Evolutionary conservation across 2,329 filamentous ascomycete genomes (phyloP).

Genomic region (Leptographium lundbergii): DNA sequence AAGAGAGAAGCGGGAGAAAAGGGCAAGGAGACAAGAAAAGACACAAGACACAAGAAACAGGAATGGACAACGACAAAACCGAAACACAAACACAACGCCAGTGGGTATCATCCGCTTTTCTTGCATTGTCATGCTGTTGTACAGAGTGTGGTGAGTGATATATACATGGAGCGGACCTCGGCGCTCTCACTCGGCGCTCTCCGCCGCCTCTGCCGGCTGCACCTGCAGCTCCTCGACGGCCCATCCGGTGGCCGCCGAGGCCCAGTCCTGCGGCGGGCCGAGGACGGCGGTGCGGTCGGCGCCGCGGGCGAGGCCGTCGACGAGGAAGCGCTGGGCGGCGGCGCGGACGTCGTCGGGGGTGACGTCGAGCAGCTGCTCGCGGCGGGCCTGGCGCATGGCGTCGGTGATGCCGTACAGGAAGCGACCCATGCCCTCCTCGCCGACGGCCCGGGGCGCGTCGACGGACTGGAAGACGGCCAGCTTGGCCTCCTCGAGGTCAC

Average conservation of each 20-base stretch:
- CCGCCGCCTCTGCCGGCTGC: conserved; percentile 27
- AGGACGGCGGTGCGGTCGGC: conserved; percentile 59
- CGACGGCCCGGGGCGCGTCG: conserved; percentile 80
- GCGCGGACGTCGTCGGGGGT: conserved; percentile 65
- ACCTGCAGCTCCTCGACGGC: conserved; percentile 62
- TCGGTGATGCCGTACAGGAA: conserved; percentile 80
- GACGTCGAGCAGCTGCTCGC: conserved; percentile 79
- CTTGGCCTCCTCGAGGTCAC: conserved; percentile 91
- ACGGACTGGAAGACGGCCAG: conserved; percentile 85
- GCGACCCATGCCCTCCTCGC: conserved; percentile 71
- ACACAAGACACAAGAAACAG: not conserved
- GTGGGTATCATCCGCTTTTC: not conserved
- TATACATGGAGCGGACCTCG: not conserved
- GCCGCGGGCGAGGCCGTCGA: conserved; percentile 48
- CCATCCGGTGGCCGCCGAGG: conserved; percentile 51
- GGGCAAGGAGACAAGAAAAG: not conserved
- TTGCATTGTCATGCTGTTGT: not conserved
- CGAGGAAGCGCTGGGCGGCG: conserved; percentile 71
- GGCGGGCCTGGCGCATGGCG: conserved; percentile 75
- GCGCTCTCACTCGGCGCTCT: not conserved
- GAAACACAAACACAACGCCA: not conserved
- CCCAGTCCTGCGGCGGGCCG: conserved; percentile 73
- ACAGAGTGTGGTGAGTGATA: not conserved
- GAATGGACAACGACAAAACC: not conserved
- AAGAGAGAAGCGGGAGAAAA: not conserved